Evolutionary conservation across 768 basidiomycete genomes (phyloP).

Genomic region (Suillus subalutaceus): DNA sequence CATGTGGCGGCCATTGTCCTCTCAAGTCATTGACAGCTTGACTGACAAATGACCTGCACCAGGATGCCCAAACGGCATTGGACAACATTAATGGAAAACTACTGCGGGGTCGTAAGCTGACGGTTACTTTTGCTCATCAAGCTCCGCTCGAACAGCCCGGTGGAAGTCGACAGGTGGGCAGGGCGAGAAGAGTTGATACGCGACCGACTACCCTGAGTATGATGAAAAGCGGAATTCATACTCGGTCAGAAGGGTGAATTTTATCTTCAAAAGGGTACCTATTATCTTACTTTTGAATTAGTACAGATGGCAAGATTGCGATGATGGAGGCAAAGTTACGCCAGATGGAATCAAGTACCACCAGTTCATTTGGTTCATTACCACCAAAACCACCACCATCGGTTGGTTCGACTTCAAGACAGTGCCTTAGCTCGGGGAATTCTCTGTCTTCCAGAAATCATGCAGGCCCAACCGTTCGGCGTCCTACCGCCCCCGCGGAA

Average conservation of each 20-base stretch:
- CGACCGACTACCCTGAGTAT: slow-evolving; percentile 88
- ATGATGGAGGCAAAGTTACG: slow-evolving; percentile 94
- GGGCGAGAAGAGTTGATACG: slow-evolving; percentile 53
- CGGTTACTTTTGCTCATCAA: slow-evolving; percentile 92
- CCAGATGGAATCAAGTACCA: slow-evolving; percentile 59
- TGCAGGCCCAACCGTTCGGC: neutral
- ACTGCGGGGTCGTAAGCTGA: slow-evolving; percentile 83
- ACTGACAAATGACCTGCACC: slow-evolving; percentile 18
- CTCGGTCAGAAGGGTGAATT: slow-evolving; percentile 47
- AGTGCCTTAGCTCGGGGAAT: neutral
- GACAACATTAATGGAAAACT: slow-evolving; percentile 74
- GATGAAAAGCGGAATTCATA: slow-evolving; percentile 68
- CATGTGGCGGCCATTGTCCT: slow-evolving; percentile 3
- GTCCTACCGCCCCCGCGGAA: neutral
- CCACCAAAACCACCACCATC: slow-evolving; percentile 24
- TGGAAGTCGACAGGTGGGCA: slow-evolving; percentile 31
- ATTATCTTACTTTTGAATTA: slow-evolving; percentile 34
- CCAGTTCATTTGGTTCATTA: slow-evolving; percentile 16
- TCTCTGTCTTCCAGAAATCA: neutral
- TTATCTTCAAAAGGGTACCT: slow-evolving; percentile 3
- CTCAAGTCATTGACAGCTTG: slow-evolving; percentile 2
- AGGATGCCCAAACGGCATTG: slow-evolving; percentile 88
- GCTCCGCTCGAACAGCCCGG: slow-evolving; percentile 50
- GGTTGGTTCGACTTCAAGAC: neutral
- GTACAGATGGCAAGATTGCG: slow-evolving; percentile 88